These are phyloP conservation scores for Penicillium arizonense DNA, from an alignment of 495 filamentous ascomycete species.

Conservation along the genomic window DNA sequence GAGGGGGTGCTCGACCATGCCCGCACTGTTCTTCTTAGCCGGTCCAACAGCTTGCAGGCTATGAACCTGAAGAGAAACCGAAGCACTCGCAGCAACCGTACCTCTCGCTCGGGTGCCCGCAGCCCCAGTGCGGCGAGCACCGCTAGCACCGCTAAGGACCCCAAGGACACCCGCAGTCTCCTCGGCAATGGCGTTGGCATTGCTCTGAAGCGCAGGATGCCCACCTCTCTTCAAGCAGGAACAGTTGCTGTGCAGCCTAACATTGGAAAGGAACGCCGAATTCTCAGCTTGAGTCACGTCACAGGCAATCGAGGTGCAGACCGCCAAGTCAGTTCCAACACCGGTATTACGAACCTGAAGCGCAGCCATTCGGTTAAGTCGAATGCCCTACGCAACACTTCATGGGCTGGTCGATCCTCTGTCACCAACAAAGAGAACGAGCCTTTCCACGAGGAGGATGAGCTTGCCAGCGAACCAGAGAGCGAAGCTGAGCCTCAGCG, in stretches of 20 bases:
- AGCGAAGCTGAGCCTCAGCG: conserved; percentile 55
- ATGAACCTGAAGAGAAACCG: conserved; percentile 77
- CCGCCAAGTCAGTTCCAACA: conserved; percentile 49
- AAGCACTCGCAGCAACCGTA: conserved; percentile 26
- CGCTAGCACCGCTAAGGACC: conserved; percentile 38
- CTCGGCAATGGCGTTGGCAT: conserved; percentile 51
- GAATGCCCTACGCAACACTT: conserved; percentile 64
- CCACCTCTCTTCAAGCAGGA: conserved; percentile 40
- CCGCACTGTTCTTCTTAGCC: conserved; percentile 72
- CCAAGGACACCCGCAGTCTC: conserved; percentile 38
- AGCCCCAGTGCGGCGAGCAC: conserved; percentile 40
- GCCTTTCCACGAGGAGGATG: conserved; percentile 52
- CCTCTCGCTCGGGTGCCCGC: conserved; percentile 38
- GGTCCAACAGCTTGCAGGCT: conserved; percentile 39
- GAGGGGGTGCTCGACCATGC: conserved; percentile 96
- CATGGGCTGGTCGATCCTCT: conserved; percentile 62
- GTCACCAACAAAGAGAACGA: conserved; percentile 63
- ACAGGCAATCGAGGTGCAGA: conserved; percentile 67
- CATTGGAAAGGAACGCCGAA: conserved; percentile 60
- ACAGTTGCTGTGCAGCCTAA: conserved; percentile 50
- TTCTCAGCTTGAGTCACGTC: conserved; percentile 86
- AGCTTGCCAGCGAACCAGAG: conserved; percentile 39
- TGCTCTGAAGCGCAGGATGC: conserved; percentile 49
- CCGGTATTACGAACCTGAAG: conserved; percentile 53
- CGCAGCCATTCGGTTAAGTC: conserved; percentile 73